Base-by-base conservation (phyloP, 495 filamentous ascomycete species). In the Physcia stellaris region DNA sequence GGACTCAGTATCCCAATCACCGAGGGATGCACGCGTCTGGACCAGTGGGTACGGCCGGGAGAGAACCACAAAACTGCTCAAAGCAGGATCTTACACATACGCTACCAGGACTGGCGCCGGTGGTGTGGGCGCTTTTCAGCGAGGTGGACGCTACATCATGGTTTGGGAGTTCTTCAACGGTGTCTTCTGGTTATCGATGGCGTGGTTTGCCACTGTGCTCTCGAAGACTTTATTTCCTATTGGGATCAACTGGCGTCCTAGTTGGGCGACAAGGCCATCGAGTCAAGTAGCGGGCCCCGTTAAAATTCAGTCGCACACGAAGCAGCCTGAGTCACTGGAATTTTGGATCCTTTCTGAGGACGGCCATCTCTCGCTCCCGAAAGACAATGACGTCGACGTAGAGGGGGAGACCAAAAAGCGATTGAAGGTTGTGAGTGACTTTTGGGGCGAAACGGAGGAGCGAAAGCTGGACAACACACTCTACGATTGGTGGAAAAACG, bases 401-500 rank as follows among this genome's bases (percentile, higher is more conserved):
- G 86, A 92, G 51, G 59, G 58, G 0, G 80, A 86, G 48, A 73
- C 83, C 47, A 68, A 82, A 31, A 70, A 69, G 34, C 64, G 78
- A 32, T 43, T 73, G 31, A 35, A 40, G 47, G 22, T 40, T 45
- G 20, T 33, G 35, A 31, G n/a, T 22, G 37, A 41, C 13, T 6
- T 16, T 24, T 63, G 58, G 59, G 53, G 47, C 34, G 37, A 49
- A 20, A 41, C 54, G 20, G 61, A 75, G 32, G 85, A 88, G 35
- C 62, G 67, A n/a, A 71, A 73, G 31, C 58, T 94, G 4, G 79
- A 83, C 43, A 66, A 72, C 1, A 77, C 67, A 31, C 59, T 93
- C 3, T 94, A 94, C 56, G 59, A 58, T 10, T 87, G 85, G 72
- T 94, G 83, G 78, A 73, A 75, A 26, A 53, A 60, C 16, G 83